phyloP scores from a whole-genome alignment of 768 basidiomycete species.

The Hygrocybe coccinea region DNA sequence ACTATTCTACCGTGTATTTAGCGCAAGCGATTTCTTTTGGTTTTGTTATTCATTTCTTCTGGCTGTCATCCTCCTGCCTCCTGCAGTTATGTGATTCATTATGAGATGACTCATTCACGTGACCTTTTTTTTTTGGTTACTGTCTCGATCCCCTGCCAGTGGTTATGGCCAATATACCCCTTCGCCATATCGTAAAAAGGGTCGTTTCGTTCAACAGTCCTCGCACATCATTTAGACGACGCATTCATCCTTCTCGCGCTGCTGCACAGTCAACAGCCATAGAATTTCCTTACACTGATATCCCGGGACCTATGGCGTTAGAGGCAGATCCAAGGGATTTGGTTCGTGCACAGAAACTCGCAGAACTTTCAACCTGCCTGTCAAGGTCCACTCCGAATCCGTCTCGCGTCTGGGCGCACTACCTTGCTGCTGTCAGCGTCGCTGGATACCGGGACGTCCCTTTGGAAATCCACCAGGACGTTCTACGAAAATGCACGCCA shows the following conservation, averaged over 20 bases:
- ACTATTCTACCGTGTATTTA: too few species aligned
- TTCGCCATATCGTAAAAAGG: background rate
- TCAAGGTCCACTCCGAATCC: constrained; percentile 32
- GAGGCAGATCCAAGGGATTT: background rate
- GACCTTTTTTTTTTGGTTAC: too few species aligned
- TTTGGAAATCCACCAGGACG: constrained; percentile 60
- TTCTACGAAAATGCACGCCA: constrained; percentile 63
- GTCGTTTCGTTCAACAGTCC: background rate
- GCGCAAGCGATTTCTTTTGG: too few species aligned
- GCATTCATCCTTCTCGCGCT: background rate
- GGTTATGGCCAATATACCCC: background rate
- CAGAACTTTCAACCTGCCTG: constrained; percentile 32
- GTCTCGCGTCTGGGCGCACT: constrained; percentile 59
- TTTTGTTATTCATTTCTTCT: too few species aligned
- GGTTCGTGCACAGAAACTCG: constrained; percentile 13
- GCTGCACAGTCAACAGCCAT: background rate
- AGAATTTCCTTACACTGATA: background rate
- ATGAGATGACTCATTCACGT: too few species aligned
- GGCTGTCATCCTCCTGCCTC: too few species aligned
- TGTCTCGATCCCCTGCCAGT: too few species aligned
- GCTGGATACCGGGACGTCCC: constrained; percentile 50
- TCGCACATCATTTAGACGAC: background rate
- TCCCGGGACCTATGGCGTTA: too few species aligned
- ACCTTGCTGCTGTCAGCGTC: constrained; percentile 51
- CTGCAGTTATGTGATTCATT: too few species aligned